These are phyloP conservation scores for Lactarius tabidus DNA, from an alignment of 768 basidiomycete species.

Conservation along the genomic window DNA sequence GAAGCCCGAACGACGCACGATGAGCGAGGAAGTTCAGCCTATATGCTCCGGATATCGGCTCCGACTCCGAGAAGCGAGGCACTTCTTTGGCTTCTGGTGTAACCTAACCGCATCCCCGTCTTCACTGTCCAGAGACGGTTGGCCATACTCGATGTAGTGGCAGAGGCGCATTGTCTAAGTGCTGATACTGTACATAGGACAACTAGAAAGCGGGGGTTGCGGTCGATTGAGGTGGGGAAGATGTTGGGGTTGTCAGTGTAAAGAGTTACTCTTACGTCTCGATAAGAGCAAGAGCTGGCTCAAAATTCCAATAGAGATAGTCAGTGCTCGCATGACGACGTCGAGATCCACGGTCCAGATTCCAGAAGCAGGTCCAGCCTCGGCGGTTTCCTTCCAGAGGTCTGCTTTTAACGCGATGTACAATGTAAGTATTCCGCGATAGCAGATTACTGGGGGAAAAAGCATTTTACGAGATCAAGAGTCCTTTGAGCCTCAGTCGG, in stretches of 20 bases:
- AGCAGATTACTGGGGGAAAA: not conserved
- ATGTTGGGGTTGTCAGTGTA: not conserved
- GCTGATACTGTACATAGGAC: not conserved
- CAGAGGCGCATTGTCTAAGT: not conserved
- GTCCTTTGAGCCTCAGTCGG: not conserved
- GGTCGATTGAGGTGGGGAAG: not conserved
- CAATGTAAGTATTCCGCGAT: not conserved
- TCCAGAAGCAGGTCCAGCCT: not conserved
- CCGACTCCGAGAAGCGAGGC: not conserved
- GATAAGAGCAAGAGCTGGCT: not conserved
- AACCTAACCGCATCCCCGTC: not conserved
- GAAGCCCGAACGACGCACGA: not conserved
- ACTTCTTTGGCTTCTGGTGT: not conserved
- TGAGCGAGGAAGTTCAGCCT: not conserved
- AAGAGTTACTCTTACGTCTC: not conserved
- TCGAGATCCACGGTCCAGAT: not conserved
- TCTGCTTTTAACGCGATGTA: too few relatives aligned
- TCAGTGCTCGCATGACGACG: not conserved
- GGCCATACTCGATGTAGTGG: not conserved
- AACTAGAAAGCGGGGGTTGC: not conserved
- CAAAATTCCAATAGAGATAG: not conserved
- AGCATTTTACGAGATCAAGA: too few relatives aligned
- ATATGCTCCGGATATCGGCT: not conserved
- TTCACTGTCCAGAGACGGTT: not conserved
- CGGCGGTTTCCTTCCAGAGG: not conserved